Percentiles rank a stretch among this genome's conserved stretches.
Conservation (phyloP, 1,284 basidiomycete species). For the Gomphus bonarii region DNA sequence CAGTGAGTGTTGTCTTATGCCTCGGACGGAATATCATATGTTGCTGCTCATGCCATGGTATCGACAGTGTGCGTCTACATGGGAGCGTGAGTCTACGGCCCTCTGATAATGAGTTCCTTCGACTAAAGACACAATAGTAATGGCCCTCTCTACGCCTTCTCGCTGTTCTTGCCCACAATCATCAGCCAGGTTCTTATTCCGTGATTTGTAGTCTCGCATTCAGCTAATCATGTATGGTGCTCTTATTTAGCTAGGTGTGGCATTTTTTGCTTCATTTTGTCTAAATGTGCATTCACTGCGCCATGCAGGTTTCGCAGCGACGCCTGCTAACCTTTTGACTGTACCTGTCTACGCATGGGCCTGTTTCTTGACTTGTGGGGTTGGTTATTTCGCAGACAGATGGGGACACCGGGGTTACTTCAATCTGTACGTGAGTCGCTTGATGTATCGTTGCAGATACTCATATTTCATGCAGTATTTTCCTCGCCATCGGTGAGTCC, state of each 20-base stretch:
- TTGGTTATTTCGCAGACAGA: constrained; percentile 54
- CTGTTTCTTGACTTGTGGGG: constrained; percentile 50
- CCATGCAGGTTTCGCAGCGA: constrained; percentile 48
- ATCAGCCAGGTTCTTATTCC: constrained; percentile 42
- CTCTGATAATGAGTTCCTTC: neutral
- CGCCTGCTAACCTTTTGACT: constrained; percentile 62
- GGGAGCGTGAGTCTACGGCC: constrained; percentile 25
- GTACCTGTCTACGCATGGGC: constrained; percentile 62
- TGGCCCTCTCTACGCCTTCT: constrained; percentile 63
- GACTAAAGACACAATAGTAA: constrained; percentile 23
- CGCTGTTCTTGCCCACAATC: constrained; percentile 63
- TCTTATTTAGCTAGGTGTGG: constrained; percentile 4
- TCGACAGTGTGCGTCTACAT: constrained; percentile 44
- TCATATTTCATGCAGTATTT: constrained; percentile 19
- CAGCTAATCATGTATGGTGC: neutral
- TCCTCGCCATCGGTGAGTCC: constrained; percentile 28
- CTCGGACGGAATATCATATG: neutral
- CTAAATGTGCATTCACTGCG: constrained; percentile 7
- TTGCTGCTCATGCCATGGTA: neutral
- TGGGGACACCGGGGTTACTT: constrained; percentile 48
- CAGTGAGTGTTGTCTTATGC: constrained; percentile 29
- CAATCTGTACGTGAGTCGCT: constrained; percentile 39
- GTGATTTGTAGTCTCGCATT: neutral
- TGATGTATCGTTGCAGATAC: neutral
- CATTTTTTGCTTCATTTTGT: neutral